Conservation (phyloP, 768 basidiomycete species). For the Paxillus rubicundulus region DNA sequence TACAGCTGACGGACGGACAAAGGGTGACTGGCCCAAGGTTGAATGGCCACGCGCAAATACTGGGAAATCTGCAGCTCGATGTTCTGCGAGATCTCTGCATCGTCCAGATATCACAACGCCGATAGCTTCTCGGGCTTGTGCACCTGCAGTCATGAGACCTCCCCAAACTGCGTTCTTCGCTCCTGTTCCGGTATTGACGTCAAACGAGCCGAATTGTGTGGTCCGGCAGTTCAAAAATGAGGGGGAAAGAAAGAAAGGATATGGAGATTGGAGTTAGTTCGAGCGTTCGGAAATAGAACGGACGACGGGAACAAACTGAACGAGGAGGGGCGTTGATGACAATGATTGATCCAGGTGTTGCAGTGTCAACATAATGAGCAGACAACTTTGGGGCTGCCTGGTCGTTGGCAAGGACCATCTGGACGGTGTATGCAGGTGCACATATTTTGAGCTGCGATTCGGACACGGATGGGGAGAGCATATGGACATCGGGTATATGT, state of each 20-base stretch:
- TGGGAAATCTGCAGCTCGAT: constrained; percentile 64
- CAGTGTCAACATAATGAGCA: constrained; percentile 81
- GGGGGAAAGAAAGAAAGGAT: background rate
- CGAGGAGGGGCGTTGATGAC: constrained; percentile 74
- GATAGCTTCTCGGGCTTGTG: constrained; percentile 61
- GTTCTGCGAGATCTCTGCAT: constrained; percentile 82
- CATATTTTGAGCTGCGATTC: constrained; percentile 48
- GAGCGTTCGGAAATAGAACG: background rate
- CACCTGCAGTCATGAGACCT: constrained; percentile 87
- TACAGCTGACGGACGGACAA: constrained; percentile 75
- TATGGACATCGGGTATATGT: constrained; percentile 72
- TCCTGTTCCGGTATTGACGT: constrained; percentile 39
- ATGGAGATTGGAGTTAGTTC: background rate
- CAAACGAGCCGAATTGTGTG: background rate
- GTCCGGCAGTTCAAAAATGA: background rate
- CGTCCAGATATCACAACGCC: constrained; percentile 85
- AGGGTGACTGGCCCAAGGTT: constrained; percentile 82
- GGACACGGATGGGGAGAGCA: constrained; percentile 37
- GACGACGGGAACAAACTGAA: constrained; percentile 36
- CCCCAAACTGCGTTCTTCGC: constrained; percentile 88
- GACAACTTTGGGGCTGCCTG: constrained; percentile 58
- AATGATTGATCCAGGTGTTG: constrained; percentile 59
- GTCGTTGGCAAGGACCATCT: constrained; percentile 67
- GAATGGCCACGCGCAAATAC: constrained; percentile 82
- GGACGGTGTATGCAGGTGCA: constrained; percentile 85